phyloP scores from a whole-genome alignment of 768 basidiomycete species.

The Lactarius hengduanensis region DNA sequence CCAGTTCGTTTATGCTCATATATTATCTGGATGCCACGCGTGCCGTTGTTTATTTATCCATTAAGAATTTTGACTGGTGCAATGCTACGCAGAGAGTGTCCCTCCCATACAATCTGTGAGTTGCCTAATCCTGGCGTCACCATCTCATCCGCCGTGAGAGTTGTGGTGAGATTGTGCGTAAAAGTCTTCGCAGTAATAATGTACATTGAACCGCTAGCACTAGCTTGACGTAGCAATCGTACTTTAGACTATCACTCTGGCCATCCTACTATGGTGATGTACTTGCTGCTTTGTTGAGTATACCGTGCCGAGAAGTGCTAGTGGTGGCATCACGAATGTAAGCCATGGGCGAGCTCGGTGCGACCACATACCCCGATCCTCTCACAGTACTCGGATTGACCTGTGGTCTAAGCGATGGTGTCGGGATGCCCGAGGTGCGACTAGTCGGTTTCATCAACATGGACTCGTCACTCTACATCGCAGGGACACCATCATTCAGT shows the following conservation, averaged over 20 bases:
- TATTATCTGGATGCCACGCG: constrained; percentile 10
- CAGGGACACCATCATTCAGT: background rate
- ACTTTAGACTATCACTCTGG: background rate
- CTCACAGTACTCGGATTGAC: too few species aligned
- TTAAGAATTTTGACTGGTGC: background rate
- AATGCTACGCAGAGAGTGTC: background rate
- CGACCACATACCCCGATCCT: background rate
- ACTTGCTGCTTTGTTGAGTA: too few species aligned
- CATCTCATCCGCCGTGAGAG: background rate
- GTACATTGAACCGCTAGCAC: background rate
- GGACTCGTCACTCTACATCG: background rate
- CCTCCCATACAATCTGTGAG: background rate
- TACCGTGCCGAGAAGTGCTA: too few species aligned
- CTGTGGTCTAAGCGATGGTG: background rate
- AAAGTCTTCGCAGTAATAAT: background rate
- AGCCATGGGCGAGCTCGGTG: background rate
- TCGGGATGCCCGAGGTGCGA: background rate
- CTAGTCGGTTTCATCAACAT: background rate
- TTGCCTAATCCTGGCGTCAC: background rate
- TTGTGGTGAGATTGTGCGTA: background rate
- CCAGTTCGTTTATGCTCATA: constrained; percentile 6
- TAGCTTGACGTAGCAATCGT: background rate
- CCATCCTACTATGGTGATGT: background rate
- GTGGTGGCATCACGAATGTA: background rate
- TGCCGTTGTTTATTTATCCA: constrained; percentile 1